phyloP scores from a whole-genome alignment of 139 green algal genomes.

The Protoeuglena noctilucae region DNA sequence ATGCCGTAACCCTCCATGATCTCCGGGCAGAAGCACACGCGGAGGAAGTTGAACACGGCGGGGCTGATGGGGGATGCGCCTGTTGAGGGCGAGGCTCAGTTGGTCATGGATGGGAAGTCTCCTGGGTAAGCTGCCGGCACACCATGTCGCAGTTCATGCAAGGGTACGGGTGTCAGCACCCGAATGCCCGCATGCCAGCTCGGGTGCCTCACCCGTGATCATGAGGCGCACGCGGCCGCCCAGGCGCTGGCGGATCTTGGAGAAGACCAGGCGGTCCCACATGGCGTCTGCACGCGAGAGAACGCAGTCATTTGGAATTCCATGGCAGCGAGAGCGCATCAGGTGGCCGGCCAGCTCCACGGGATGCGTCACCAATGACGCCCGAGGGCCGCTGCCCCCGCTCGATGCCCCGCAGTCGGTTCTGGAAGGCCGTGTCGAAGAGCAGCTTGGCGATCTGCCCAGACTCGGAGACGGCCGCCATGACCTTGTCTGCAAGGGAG shows the following conservation, averaged over 20 bases:
- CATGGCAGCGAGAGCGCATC: too few relatives aligned
- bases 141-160: too few relatives aligned
- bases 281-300: background rate
- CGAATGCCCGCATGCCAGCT: too few relatives aligned
- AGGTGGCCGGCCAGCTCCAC: too few relatives aligned
- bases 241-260: conserved; percentile 44
- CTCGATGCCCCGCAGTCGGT: background rate
- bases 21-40: conserved; percentile 34
- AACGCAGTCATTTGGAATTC: conserved; percentile 6
- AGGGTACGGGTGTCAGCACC: too few relatives aligned
- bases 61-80: too few relatives aligned
- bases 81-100: too few relatives aligned
- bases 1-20: conserved; percentile 73
- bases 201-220: conserved; percentile 64
- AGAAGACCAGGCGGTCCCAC: conserved; percentile 66
- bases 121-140: too few relatives aligned
- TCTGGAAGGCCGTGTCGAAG: background rate
- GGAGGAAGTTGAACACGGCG: conserved; percentile 74
- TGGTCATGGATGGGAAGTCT: too few relatives aligned
- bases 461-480: background rate
- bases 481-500: too few relatives aligned
- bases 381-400: background rate
- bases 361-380: too few relatives aligned
- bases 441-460: background rate
- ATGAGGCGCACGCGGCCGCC: conserved; percentile 61